These are phyloP conservation scores for Wickerhamomyces canadensis DNA, from an alignment of 805 yeast genomes.

Conservation along the genomic window DNA sequence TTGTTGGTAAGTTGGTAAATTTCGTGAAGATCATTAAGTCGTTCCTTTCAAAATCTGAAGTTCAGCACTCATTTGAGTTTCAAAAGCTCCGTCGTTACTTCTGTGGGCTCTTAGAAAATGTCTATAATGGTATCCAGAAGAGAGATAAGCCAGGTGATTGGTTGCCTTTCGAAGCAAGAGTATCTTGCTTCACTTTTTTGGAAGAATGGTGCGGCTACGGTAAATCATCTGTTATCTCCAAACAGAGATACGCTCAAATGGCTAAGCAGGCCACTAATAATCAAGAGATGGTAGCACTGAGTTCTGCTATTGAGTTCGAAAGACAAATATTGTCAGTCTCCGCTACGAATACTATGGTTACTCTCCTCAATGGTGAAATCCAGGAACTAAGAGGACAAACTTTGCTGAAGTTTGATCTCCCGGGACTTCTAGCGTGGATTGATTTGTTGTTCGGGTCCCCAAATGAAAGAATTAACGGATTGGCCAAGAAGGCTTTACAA, in stretches of 20 bases:
- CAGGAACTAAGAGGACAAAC: constrained; percentile 43
- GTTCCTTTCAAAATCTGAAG: constrained; percentile 47
- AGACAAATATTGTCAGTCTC: constrained; percentile 62
- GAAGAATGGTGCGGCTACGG: constrained; percentile 97
- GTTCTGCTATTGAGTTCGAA: constrained; percentile 78
- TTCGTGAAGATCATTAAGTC: constrained; percentile 58
- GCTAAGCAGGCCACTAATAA: constrained; percentile 34
- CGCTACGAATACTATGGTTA: constrained; percentile 79
- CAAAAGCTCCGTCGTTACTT: constrained; percentile 80
- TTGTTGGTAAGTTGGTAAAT: constrained; percentile 54
- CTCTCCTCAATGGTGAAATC: constrained; percentile 71
- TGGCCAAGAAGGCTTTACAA: constrained; percentile 68
- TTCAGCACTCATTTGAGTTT: constrained; percentile 63
- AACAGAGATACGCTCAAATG: constrained; percentile 60
- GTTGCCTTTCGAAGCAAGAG: constrained; percentile 83
- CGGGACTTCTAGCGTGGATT: constrained; percentile 74
- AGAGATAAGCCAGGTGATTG: constrained; percentile 41
- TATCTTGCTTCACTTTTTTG: constrained; percentile 72
- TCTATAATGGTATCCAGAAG: constrained; percentile 51
- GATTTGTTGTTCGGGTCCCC: constrained; percentile 59
- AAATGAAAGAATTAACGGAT: constrained; percentile 48
- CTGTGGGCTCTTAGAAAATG: constrained; percentile 72
- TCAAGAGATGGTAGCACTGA: constrained; percentile 42
- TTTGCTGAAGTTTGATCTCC: constrained; percentile 63
- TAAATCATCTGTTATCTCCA: constrained; percentile 49